Evolutionary conservation across 2,329 filamentous ascomycete genomes (phyloP), one percentile per base, ranked within the genome.

Genomic region (Alternaria brassicicola): DNA sequence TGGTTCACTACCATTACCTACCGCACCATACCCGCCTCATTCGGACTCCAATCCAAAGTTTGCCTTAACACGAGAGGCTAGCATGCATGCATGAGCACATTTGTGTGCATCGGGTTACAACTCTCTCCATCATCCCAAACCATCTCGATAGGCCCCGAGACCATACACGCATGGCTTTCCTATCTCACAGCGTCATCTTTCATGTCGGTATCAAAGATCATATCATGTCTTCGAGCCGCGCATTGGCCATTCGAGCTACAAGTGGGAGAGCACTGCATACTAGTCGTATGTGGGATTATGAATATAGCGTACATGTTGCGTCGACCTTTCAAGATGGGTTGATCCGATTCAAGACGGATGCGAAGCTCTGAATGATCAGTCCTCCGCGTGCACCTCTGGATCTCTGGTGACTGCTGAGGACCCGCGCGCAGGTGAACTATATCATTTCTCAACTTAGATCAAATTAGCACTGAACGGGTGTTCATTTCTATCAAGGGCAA

Each of bases 51-150:
- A 13, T 3, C 36, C 30, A 2, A 45, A 57, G 10, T 13, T 52
- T 4, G 35, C 48, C 1, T 33, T 69, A 5, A 68, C 67, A 2
- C 30, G 64, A 38, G 68, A 66, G 30, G 68, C 83, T 30, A 87
- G 87, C 62, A 70, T 87, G 17, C 84, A 86, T 62, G 81, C 84
- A 1, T 85, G 82, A 63, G 84, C 83, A 3, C 85, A 87, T 69
- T 75, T 86, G 41, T 87, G 85, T 65, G 81, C 84, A 0, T 83
- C 81, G 31, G 85, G 86, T 63, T 80, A 82, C 23, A 86, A 86
- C 55, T 82, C 82, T 86, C 12, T 81, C 82, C 69, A 71, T 85
- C 42, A 79, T 85, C 2, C 77, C 82, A 2, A 83, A 83, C 21
- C 80, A 83, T 15, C 65, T 76, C 7, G 61, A 61, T 6, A 58